A percentile compares a stretch with the other conserved stretches of the same genome.
Conservation (phyloP, 768 basidiomycete genomes). For the Trametes villosa region DNA sequence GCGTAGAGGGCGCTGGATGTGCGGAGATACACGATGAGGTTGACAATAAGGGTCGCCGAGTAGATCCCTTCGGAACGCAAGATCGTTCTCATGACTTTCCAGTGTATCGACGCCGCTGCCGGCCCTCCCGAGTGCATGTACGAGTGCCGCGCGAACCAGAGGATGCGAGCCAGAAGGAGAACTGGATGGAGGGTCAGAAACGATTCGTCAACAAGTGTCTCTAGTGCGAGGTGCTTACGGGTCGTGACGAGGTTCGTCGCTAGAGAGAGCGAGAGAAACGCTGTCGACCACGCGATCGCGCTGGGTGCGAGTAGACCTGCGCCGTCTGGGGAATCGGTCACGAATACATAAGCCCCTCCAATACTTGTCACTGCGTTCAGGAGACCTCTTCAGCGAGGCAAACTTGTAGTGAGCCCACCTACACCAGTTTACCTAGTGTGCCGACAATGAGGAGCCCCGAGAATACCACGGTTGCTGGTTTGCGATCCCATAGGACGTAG, state of each 20-base stretch:
- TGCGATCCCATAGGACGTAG: background rate
- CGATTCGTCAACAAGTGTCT: background rate
- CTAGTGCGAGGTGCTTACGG: background rate
- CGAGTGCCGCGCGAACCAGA: background rate
- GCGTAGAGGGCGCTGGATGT: background rate
- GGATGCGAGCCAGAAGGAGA: background rate
- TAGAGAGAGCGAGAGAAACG: background rate
- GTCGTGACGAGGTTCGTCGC: background rate
- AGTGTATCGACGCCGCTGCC: background rate
- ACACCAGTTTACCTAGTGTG: background rate
- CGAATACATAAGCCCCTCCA: too few species aligned
- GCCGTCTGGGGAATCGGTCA: background rate
- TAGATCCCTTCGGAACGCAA: background rate
- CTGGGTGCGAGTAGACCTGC: background rate
- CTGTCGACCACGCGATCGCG: too few species aligned
- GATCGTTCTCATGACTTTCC: background rate
- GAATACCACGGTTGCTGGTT: background rate
- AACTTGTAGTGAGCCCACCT: too few species aligned
- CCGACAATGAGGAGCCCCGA: background rate
- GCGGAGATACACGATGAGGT: background rate
- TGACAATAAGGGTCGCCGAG: background rate
- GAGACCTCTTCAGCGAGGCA: too few species aligned
- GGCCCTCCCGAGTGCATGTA: background rate
- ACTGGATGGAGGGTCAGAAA: background rate
- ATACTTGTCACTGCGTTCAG: too few species aligned